Evolutionary conservation across 495 filamentous ascomycete genomes (phyloP), one percentile per base, ranked within the genome.

Genomic region (Annulohypoxylon maeteangense): DNA sequence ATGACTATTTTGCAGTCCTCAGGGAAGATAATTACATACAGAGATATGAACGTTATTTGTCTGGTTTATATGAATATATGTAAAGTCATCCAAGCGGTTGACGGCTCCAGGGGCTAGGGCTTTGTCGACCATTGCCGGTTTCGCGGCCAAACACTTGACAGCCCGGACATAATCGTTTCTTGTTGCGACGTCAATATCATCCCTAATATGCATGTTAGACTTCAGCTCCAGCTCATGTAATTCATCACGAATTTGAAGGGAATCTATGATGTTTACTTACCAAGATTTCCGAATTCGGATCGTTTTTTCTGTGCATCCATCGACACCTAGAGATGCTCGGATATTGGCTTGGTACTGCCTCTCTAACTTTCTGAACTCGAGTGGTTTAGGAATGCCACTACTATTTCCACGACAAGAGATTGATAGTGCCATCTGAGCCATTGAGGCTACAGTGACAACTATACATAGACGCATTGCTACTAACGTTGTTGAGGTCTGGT

Each of bases 31-130:
- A 12, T 23, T 22, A 56, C 53, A n/a, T 53, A 79, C 77, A 4
- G 87, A 87, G 50, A 81, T 83, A 67, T 93, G 90, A 65, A 92
- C 90, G 7, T 67, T 62, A 4, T 81, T 62, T 0, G 88, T 90
- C 70, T 89, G 81, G 65, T 86, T 85, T 68, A 90, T 85, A 75
- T 93, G 91, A 1, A 85, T 85, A 6, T 81, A 87, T 36, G 88
- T 82, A 62, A 93, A 92, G 75, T 93, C 90, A 78, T 93, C 91
- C 65, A 86, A 27, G 20, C 80, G 71, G 11, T 75, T 73, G 27
- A 79, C 73, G 31, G 80, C 78, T 3, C 81, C 82, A 16, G 81
- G 80, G 50, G 76, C 75, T 70, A 72, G 48, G 27, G 11, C 72
- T 20, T 22, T 75, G 57, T 65, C 82, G 77, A 60, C 82, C 47